Evolutionary conservation across 2,329 filamentous ascomycete species (phyloP).

Genomic region (Magnaporthiopsis rhizophila): DNA sequence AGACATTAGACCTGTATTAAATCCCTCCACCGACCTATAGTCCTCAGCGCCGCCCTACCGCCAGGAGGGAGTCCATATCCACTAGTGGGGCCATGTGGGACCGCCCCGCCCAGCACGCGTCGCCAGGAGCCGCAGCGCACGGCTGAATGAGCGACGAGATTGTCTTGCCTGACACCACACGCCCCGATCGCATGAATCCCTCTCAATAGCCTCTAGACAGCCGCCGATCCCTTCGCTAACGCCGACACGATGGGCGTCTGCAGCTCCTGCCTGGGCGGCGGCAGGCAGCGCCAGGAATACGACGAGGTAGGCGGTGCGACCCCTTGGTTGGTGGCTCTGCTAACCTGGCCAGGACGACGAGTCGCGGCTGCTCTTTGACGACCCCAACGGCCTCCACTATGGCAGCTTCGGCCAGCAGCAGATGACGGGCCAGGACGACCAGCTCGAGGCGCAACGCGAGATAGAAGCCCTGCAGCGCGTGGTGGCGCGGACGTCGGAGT

Average conservation of each 20-base stretch:
- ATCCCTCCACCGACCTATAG: too few species aligned
- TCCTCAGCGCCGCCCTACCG: too few species aligned
- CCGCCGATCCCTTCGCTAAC: not conserved
- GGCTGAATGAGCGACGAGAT: too few species aligned
- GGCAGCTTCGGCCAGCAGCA: conserved; percentile 54
- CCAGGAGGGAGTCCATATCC: too few species aligned
- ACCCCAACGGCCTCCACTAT: conserved; percentile 50
- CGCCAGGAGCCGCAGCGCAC: too few species aligned
- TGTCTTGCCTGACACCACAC: too few species aligned
- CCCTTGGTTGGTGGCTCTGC: not conserved
- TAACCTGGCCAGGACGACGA: conserved; percentile 41
- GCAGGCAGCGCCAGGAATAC: conserved; percentile 38
- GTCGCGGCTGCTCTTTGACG: conserved; percentile 52
- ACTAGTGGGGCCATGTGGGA: too few species aligned
- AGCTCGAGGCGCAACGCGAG: conserved; percentile 55
- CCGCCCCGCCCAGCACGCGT: too few species aligned
- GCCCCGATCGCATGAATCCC: not conserved
- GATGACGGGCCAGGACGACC: conserved; percentile 47
- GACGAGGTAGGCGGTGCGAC: conserved; percentile 42
- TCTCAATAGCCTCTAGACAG: not conserved
- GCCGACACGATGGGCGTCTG: conserved; percentile 47
- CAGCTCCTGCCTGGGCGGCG: conserved; percentile 49
- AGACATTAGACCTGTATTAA: too few species aligned
- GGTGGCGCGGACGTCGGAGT: conserved; percentile 58
- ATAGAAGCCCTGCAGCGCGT: conserved; percentile 57